These are phyloP conservation scores for Lepidium africanum DNA, from an alignment of 345 rosid genomes.

Conservation along the genomic window DNA sequence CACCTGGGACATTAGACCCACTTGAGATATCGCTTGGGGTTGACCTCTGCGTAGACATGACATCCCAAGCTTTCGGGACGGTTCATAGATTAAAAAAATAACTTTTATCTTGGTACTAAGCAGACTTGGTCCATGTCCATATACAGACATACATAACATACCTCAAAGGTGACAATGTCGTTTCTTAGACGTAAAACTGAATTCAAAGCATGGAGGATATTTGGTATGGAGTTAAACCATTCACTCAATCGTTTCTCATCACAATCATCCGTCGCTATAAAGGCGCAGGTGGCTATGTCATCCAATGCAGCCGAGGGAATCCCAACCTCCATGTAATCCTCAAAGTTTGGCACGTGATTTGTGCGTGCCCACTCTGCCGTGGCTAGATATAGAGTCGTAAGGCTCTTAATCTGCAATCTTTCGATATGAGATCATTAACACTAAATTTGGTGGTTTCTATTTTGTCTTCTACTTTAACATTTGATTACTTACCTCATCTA, in stretches of 20 bases:
- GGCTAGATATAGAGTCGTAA: neutral
- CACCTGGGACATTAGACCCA: no score
- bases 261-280: neutral
- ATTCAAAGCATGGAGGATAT: neutral
- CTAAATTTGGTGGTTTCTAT: no score
- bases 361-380: slow-evolving; percentile 10
- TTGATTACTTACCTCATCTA: neutral
- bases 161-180: neutral
- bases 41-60: no score
- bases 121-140: no score
- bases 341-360: neutral
- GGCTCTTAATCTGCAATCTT: neutral
- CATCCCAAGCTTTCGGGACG: no score
- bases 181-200: neutral
- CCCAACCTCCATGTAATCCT: slow-evolving; percentile 2
- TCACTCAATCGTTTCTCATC: neutral
- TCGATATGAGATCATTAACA: no score
- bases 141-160: neutral
- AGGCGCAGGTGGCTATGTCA: neutral
- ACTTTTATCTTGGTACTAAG: no score
- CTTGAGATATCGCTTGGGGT: no score
- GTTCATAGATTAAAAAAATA: no score
- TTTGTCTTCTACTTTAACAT: no score
- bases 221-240: slow-evolving; percentile 1
- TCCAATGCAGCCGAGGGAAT: neutral